A percentile compares a stretch with the other conserved stretches of the same genome.
These are phyloP conservation scores for Obba rivulosa DNA, from an alignment of 768 basidiomycete genomes.

Conservation along the genomic window DNA sequence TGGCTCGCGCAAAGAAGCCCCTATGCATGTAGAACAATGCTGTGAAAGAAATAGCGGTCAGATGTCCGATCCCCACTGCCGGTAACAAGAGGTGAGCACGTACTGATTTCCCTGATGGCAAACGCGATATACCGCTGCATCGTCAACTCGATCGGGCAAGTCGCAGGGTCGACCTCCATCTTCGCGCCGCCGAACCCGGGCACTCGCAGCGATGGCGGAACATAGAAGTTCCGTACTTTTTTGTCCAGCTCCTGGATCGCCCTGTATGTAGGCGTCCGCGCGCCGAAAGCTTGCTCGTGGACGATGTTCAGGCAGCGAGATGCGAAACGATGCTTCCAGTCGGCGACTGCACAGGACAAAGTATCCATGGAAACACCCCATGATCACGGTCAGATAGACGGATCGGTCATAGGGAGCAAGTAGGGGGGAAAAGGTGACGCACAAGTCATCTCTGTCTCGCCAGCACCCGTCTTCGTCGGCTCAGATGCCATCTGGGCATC, in stretches of 20 bases:
- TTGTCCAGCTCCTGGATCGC: slow-evolving; percentile 60
- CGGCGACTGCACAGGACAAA: slow-evolving; percentile 37
- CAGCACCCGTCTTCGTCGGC: slow-evolving; percentile 37
- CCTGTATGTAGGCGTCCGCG: slow-evolving; percentile 55
- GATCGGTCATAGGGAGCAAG: not conserved
- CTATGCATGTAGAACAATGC: slow-evolving; percentile 72
- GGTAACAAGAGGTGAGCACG: slow-evolving; percentile 12
- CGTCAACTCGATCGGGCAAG: slow-evolving; percentile 49
- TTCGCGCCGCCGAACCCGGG: slow-evolving; percentile 48
- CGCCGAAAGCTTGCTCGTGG: slow-evolving; percentile 65
- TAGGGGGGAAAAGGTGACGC: slow-evolving; percentile 19
- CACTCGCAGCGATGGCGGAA: slow-evolving; percentile 60
- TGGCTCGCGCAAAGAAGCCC: slow-evolving; percentile 66
- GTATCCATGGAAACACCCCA: not conserved
- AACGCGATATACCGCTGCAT: slow-evolving; percentile 66
- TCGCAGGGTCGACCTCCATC: slow-evolving; percentile 16
- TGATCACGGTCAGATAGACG: not conserved
- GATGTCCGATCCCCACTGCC: not conserved
- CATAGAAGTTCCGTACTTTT: slow-evolving; percentile 57
- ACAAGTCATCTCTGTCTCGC: slow-evolving; percentile 63
- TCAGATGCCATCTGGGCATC: slow-evolving; percentile 47
- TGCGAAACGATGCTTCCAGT: slow-evolving; percentile 67
- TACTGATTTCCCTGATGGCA: slow-evolving; percentile 66
- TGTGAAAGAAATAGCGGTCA: slow-evolving; percentile 16
- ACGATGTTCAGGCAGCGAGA: slow-evolving; percentile 58